Evolutionary conservation across 305 asterid species (phyloP).

Genomic region (Withania somnifera): DNA sequence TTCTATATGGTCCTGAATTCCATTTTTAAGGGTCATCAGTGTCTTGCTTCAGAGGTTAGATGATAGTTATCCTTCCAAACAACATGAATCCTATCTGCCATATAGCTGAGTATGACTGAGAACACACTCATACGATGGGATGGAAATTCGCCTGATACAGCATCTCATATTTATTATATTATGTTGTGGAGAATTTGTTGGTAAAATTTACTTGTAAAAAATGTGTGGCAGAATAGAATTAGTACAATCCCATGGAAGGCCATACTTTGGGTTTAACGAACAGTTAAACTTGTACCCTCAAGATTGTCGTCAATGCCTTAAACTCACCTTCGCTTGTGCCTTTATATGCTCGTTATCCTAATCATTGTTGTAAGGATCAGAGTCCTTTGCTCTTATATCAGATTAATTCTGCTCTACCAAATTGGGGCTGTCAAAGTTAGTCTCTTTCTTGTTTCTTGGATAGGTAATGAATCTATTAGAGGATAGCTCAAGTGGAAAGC

Average conservation of each 20-base stretch:
- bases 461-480: not conserved
- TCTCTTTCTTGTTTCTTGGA: too few relatives aligned
- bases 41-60: not conserved
- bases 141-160: not conserved
- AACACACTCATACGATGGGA: not conserved
- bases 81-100: not conserved
- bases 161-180: not conserved
- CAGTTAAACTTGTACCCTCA: too few relatives aligned
- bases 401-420: not conserved
- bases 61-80: not conserved
- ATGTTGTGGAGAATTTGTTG: not conserved
- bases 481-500: not conserved
- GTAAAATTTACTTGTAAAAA: not conserved
- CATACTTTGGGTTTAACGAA: too few relatives aligned
- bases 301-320: not conserved
- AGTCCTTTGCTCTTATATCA: not conserved
- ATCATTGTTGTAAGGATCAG: not conserved
- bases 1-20: not conserved
- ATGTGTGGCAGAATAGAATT: not conserved
- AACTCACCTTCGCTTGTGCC: not conserved
- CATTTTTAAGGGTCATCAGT: not conserved
- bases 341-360: not conserved
- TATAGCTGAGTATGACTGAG: not conserved
- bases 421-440: not conserved
- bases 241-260: not conserved